phyloP scores from a whole-genome alignment of 225 moss, liverwort and hornwort species.

The Climacium dendroides region DNA sequence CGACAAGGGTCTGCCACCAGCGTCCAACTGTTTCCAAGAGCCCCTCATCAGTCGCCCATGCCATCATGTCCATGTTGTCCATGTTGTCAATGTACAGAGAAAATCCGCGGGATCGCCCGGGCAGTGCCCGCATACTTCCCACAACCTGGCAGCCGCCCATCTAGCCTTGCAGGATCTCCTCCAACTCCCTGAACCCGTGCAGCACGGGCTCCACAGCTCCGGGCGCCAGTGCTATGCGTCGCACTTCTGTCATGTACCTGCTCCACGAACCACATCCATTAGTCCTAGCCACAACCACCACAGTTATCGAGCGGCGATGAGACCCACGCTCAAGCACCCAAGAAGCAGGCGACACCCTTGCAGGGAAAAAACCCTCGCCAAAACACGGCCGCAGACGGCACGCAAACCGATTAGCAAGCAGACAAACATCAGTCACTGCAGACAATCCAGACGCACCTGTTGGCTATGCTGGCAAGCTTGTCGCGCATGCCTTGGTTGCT shows the following conservation, averaged over 20 bases:
- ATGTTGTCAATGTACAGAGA: background rate
- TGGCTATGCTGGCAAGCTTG: constrained; percentile 70
- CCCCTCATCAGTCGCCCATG: background rate
- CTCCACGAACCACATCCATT: background rate
- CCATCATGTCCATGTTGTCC: background rate
- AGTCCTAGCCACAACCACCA: background rate
- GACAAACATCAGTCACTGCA: background rate
- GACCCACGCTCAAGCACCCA: background rate
- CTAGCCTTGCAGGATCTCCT: constrained; percentile 70
- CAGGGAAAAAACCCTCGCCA: background rate
- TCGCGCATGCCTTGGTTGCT: constrained; percentile 78
- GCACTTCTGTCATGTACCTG: constrained; percentile 97
- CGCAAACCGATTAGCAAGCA: background rate
- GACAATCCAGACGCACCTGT: constrained; percentile 34
- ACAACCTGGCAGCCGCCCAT: background rate
- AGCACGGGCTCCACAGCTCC: constrained; percentile 63
- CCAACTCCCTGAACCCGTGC: constrained; percentile 79
- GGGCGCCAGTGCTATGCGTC: constrained; percentile 59
- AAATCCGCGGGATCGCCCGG: background rate
- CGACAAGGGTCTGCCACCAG: background rate
- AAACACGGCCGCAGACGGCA: background rate
- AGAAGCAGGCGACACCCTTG: background rate
- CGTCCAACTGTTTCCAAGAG: background rate
- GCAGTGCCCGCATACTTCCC: background rate
- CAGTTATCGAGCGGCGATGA: background rate